phyloP scores from a whole-genome alignment of 1,284 basidiomycete species.

The Sporisorium sorghi region DNA sequence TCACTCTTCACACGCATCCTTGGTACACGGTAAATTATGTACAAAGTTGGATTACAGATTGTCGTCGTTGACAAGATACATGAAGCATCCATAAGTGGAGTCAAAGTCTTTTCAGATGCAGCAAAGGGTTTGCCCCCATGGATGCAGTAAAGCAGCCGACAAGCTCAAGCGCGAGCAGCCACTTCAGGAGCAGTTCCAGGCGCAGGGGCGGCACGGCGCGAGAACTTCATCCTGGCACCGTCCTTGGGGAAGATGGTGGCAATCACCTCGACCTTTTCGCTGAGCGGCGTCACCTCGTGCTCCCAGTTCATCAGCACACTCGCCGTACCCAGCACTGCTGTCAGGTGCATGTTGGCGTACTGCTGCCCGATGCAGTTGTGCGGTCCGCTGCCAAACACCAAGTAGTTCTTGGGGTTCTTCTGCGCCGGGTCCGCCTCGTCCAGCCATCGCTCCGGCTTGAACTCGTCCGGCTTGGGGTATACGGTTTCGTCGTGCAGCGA shows the following conservation, averaged over 20 bases:
- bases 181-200: constrained; percentile 56
- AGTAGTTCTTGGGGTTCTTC: constrained; percentile 89
- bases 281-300: constrained; percentile 82
- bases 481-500: constrained; percentile 89
- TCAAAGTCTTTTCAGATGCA: neutral
- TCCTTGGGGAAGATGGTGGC: constrained; percentile 88
- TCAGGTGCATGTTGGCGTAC: constrained; percentile 93
- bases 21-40: constrained; percentile 6
- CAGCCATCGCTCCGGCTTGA: constrained; percentile 92
- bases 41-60: constrained; percentile 23
- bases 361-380: constrained; percentile 86
- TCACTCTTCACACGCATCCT: neutral
- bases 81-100: constrained; percentile 12
- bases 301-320: constrained; percentile 86
- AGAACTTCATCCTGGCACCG: constrained; percentile 83
- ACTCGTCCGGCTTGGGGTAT: constrained; percentile 86
- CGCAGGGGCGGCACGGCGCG: constrained; percentile 55
- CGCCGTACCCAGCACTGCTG: constrained; percentile 85
- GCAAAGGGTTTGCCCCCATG: neutral
- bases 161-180: constrained; percentile 53
- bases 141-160: neutral
- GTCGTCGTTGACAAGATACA: constrained; percentile 6
- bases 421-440: constrained; percentile 87
- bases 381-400: constrained; percentile 93
- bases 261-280: constrained; percentile 77